Evolutionary conservation across 495 filamentous ascomycete species (phyloP).

Genomic region (Penicillium nucicola): DNA sequence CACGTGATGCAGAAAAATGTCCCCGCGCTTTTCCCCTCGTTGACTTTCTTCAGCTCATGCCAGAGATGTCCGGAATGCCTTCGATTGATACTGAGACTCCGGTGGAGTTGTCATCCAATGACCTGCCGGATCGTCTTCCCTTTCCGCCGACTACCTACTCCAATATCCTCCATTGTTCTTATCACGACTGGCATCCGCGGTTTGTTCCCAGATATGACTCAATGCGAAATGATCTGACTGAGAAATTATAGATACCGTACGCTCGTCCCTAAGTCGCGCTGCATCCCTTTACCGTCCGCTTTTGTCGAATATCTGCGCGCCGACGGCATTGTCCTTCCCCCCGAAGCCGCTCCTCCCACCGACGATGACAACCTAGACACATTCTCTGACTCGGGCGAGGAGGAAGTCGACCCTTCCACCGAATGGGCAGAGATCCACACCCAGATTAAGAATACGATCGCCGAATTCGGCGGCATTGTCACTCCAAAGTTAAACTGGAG

Average conservation of each 20-base stretch:
- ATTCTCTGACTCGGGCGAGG: conserved; percentile 42
- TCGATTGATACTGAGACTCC: conserved; percentile 25
- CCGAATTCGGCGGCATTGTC: conserved; percentile 75
- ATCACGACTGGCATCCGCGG: conserved; percentile 82
- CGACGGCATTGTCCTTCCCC: conserved; percentile 86
- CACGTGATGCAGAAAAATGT: conserved; percentile 22
- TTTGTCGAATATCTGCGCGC: conserved; percentile 88
- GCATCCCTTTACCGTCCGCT: conserved; percentile 67
- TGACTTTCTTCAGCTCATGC: background rate
- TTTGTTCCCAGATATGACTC: conserved; percentile 14
- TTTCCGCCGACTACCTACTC: conserved; percentile 80
- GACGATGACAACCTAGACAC: conserved; percentile 36
- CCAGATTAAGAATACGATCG: conserved; percentile 70
- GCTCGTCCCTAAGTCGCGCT: conserved; percentile 76
- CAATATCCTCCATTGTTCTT: conserved; percentile 93
- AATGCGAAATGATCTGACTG: background rate
- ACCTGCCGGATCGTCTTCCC: conserved; percentile 46
- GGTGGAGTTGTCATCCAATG: conserved; percentile 13
- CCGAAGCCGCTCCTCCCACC: conserved; percentile 32
- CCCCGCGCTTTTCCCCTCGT: conserved; percentile 19
- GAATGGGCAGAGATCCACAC: conserved; percentile 71
- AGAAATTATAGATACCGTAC: conserved; percentile 62
- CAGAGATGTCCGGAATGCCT: conserved; percentile 26
- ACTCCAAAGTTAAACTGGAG: conserved; percentile 97
- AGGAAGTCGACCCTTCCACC: conserved; percentile 53